Evolutionary conservation across 371 early-diverging fungal species (phyloP), one percentile per base, ranked within the genome.

Genomic region (Syncephalis plumigaleata): DNA sequence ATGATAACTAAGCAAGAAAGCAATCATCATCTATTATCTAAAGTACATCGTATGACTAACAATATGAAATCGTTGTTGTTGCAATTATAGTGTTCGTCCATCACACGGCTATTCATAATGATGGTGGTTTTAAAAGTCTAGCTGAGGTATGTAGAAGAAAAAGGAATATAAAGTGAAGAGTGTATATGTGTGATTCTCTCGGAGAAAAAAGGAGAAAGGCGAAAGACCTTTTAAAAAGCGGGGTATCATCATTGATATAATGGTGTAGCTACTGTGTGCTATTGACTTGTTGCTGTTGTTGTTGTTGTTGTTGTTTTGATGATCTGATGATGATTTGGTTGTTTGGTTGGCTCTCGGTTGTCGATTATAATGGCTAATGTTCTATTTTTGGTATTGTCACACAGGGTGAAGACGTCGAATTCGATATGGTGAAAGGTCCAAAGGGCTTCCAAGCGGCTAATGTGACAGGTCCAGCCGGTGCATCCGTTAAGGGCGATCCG

Each of bases 391-490:
- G 21, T n/a, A 18, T 47, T 40, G 15, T 16, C 16, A 9, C 38
- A 47, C 47, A 68, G 66, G 68, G 72, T 38, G 70, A 69, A 55
- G 60, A 66, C 54, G 87, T 87, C 20, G 89, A 88, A 51, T 89
- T 77, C 59, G 84, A 82, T 48, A 53, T 82, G n/a, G 65, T 77
- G 9, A 67, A 75, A 48, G 86, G 87, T 3, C 71, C 82, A 38
- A 89, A 89, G 59, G 90, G 90, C 0, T 66, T 79, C 58, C 85
- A 84, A 51, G 87, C 90, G 1, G 72, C 84, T 15, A 73, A 82
- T 47, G 87, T 87, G 11, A 70, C 87, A 16, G 87, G 90, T 2
- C 86, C 84, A 0, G 56, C 65, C 45, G 84, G 87, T 36, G 55
- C 55, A 2, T 61, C 69, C 46, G 87, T 89, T 24, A 67, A 65